A percentile compares a stretch with the other conserved stretches of the same genome.
Evolutionary conservation across 2,329 filamentous ascomycete species (phyloP).

Genomic region (Nemania abortiva): DNA sequence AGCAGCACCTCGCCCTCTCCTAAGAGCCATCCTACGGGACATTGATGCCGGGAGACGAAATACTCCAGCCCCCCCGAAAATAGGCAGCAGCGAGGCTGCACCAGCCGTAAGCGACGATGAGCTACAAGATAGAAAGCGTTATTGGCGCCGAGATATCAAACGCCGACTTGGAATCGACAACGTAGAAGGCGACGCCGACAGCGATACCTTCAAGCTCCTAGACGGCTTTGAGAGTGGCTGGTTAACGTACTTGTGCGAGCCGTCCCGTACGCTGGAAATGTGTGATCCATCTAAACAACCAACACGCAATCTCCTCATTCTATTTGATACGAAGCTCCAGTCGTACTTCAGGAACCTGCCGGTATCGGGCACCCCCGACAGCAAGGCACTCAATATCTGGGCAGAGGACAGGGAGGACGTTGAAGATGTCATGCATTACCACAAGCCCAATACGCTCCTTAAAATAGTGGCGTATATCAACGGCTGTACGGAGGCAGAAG

Average conservation of each 20-base stretch:
- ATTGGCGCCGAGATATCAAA: conserved; percentile 44
- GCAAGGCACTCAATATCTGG: conserved; percentile 32
- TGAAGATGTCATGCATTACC: conserved; percentile 1
- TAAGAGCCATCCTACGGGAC: conserved; percentile 48
- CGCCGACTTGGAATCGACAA: conserved; percentile 34
- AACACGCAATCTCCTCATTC: conserved; percentile 44
- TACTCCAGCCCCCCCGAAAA: conserved; percentile 18
- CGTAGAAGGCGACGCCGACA: conserved; percentile 20
- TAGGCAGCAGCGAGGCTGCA: conserved; percentile 3
- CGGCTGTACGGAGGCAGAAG: conserved; percentile 40
- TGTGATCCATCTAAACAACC: conserved; percentile 46
- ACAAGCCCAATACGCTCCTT: conserved; percentile 34
- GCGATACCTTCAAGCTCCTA: conserved; percentile 37
- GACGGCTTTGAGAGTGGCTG: conserved; percentile 47
- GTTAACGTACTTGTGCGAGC: conserved; percentile 47
- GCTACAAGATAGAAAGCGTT: conserved; percentile 25
- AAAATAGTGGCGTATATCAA: conserved; percentile 47
- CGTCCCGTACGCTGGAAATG: conserved; percentile 48
- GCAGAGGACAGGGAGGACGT: conserved; percentile 17
- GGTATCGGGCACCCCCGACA: conserved; percentile 28
- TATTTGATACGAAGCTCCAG: conserved; percentile 50
- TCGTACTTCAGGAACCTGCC: conserved; percentile 41
- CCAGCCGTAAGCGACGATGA: conserved; percentile 25
- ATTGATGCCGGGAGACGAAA: conserved; percentile 44
- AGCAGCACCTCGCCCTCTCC: conserved; percentile 45